These are phyloP conservation scores for Lagenidium sp. DNA, from an alignment of 352 stramenopile genomes.

Conservation along the genomic window DNA sequence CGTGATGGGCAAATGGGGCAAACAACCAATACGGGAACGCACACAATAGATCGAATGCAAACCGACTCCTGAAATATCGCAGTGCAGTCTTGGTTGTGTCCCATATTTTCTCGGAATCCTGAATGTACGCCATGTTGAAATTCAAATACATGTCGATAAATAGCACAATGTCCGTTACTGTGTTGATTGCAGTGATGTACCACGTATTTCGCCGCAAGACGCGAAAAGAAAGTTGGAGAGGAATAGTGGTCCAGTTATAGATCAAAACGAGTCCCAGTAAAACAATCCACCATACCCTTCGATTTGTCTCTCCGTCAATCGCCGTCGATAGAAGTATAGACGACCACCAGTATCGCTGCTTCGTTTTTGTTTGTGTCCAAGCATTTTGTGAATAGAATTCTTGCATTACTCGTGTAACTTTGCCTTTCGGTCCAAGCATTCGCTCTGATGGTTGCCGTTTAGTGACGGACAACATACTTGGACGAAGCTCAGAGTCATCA, in stretches of 20 bases:
- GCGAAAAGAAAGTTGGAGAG: constrained; percentile 28
- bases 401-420: constrained; percentile 2
- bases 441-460: too few species aligned
- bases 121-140: constrained; percentile 40
- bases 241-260: constrained; percentile 51
- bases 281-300: constrained; percentile 40
- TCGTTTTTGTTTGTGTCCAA: not conserved
- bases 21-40: constrained; percentile 33
- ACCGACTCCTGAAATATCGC: constrained; percentile 21
- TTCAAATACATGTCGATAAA: constrained; percentile 44
- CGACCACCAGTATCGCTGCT: constrained; percentile 16
- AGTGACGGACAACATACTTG: too few species aligned
- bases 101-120: constrained; percentile 51
- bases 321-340: constrained; percentile 19
- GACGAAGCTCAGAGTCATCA: too few species aligned
- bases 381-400: constrained; percentile 16
- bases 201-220: constrained; percentile 18
- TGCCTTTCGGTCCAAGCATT: too few species aligned
- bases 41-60: constrained; percentile 33
- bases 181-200: constrained; percentile 22
- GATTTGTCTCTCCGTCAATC: constrained; percentile 30
- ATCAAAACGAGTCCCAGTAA: constrained; percentile 30
- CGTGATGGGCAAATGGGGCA: constrained; percentile 6
- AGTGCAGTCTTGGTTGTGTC: constrained; percentile 22
- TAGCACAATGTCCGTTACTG: constrained; percentile 27